Base-by-base conservation (phyloP, 805 yeast species). In the Candida patagonica region DNA sequence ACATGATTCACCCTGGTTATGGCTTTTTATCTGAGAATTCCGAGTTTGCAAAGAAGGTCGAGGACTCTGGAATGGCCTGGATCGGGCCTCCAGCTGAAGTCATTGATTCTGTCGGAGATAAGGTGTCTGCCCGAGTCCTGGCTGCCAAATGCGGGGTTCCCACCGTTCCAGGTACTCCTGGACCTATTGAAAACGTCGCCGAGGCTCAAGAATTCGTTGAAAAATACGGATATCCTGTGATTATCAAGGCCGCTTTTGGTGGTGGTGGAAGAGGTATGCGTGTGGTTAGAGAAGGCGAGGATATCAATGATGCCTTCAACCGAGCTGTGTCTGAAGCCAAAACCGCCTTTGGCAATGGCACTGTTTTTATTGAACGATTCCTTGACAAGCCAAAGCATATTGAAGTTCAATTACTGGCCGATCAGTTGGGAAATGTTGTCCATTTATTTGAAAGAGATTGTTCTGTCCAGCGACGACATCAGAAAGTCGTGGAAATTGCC, bases 251-350 rank as follows among this genome's bases (percentile, higher is more conserved):
- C 35, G 98, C 98, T 27, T 92, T 83, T 58, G 98, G 98, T 62
- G 98, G 98, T 67, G 98, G 98, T 72, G 98, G 98, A 59, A 79
- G 97, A 67, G 98, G 98, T 74, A 92, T 89, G 97, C 80, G 98
- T 68, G 98, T 89, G 38, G 98, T 89, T 33, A 73, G 94, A 57
- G 96, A 89, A 64, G 96, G 96, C 54, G 98, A 92, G 53, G 85
- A 80, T 61, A 76, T 89, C 44, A 80, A 60, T 34, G 96, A 89
- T 60, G 96, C 97, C 26, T 89, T 92, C 68, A 66, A 71, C 55
- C 80, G 98, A 66, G 97, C 97, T 26, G 76, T 81, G 23, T 82
- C 95, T 33, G 98, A 89, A 70, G 97, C 97, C 45, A 72, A 77
- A 55, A 75, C 96, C 29, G 79, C 98, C n/a, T 89, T 89, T 52